A percentile compares a stretch with the other conserved stretches of the same genome.
Evolutionary conservation across 805 yeast genomes (phyloP).

Genomic region (Sugiyamaella floridensis): DNA sequence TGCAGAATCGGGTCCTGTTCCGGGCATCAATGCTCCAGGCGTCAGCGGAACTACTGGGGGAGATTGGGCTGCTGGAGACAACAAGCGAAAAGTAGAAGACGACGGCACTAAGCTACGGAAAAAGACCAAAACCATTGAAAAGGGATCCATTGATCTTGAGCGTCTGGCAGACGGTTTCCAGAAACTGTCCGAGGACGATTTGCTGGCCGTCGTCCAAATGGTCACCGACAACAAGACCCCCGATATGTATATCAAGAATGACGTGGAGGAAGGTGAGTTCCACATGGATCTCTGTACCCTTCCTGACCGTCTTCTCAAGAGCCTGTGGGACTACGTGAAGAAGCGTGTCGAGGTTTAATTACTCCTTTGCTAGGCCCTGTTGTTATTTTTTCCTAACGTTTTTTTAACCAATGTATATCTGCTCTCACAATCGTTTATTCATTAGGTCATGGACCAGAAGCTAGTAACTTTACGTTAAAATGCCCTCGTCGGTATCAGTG

Average conservation of each 20-base stretch:
- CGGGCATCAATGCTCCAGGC: constrained; percentile 36
- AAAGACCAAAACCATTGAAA: constrained; percentile 35
- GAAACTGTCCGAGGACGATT: constrained; percentile 83
- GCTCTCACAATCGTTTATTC: neutral
- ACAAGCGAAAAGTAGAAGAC: constrained; percentile 35
- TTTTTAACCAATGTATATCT: neutral
- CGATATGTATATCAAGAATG: constrained; percentile 93
- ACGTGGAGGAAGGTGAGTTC: constrained; percentile 94
- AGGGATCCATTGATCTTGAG: constrained; percentile 75
- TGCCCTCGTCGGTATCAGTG: neutral
- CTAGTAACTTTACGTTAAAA: neutral
- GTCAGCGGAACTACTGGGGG: constrained; percentile 16
- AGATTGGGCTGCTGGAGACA: constrained; percentile 26
- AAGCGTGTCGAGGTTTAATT: constrained; percentile 40
- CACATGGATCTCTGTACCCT: constrained; percentile 91
- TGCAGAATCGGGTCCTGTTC: constrained; percentile 77
- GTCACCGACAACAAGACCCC: constrained; percentile 91
- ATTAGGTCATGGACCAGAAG: neutral
- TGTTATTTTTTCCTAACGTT: neutral
- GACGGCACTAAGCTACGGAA: constrained; percentile 24
- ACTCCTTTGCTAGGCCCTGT: neutral
- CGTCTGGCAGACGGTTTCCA: constrained; percentile 85
- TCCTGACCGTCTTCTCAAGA: constrained; percentile 83
- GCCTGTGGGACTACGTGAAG: constrained; percentile 90
- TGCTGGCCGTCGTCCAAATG: constrained; percentile 94